Percentiles rank a stretch among this genome's conserved stretches.
phyloP scores from a whole-genome alignment of 495 filamentous ascomycete genomes.

The Trichoderma reesei region DNA sequence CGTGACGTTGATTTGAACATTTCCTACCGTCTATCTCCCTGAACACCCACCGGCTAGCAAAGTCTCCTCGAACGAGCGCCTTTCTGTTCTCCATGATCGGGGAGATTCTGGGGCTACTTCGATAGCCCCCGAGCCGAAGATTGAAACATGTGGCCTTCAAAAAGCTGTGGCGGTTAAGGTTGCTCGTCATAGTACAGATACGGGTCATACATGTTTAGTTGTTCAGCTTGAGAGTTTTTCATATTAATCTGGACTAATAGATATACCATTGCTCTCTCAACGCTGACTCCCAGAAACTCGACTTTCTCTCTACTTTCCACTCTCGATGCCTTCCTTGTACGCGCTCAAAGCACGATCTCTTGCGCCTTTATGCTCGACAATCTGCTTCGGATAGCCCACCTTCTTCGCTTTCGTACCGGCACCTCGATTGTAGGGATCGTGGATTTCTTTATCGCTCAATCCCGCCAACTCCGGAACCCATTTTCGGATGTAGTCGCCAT shows the following conservation, averaged over 20 bases:
- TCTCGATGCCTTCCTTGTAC: constrained; percentile 60
- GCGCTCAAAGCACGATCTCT: constrained; percentile 56
- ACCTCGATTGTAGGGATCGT: constrained; percentile 68
- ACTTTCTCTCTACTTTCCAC: constrained; percentile 14
- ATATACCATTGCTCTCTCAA: background rate
- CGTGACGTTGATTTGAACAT: background rate
- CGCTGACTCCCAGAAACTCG: background rate
- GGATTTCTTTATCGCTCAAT: constrained; percentile 54
- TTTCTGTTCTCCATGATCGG: constrained; percentile 34
- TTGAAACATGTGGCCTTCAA: constrained; percentile 57
- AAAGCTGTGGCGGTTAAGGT: constrained; percentile 71
- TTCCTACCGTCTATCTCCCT: background rate
- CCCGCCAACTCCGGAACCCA: constrained; percentile 63
- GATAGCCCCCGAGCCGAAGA: constrained; percentile 48
- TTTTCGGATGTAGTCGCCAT: constrained; percentile 58
- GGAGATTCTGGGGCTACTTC: constrained; percentile 41
- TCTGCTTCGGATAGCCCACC: constrained; percentile 61
- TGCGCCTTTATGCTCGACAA: constrained; percentile 62
- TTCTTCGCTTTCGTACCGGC: constrained; percentile 47
- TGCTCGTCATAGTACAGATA: constrained; percentile 86
- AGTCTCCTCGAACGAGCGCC: constrained; percentile 38
- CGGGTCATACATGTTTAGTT: constrained; percentile 61
- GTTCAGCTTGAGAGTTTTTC: background rate
- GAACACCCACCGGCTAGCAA: constrained; percentile 32
- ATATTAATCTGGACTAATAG: background rate